phyloP scores from a whole-genome alignment of 2,329 filamentous ascomycete genomes.

The Anthostomella pinea region DNA sequence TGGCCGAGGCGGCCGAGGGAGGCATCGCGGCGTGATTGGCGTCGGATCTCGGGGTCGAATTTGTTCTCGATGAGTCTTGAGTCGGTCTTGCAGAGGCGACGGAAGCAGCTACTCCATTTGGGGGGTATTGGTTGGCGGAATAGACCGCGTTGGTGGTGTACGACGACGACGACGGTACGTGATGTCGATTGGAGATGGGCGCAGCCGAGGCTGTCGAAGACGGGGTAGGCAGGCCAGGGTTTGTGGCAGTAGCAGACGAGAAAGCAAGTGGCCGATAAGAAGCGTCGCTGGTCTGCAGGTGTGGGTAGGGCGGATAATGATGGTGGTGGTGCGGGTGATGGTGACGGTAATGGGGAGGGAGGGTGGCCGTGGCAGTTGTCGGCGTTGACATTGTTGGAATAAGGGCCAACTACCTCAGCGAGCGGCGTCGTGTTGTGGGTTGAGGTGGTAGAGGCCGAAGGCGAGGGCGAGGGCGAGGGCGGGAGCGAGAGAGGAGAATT shows the following conservation, averaged over 20 bases:
- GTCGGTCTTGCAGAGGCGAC: constrained; percentile 30
- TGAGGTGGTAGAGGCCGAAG: not conserved
- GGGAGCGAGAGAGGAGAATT: constrained; percentile 2
- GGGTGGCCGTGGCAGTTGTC: constrained; percentile 70
- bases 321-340: constrained; percentile 62
- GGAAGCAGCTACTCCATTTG: constrained; percentile 38
- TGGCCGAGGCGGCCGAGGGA: constrained; percentile 28
- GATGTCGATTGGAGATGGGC: constrained; percentile 26
- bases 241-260: constrained; percentile 15
- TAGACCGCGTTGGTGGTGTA: constrained; percentile 25
- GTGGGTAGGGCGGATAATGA: constrained; percentile 39
- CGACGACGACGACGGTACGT: constrained; percentile 32
- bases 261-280: constrained; percentile 36
- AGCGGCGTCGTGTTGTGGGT: constrained; percentile 7
- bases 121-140: constrained; percentile 19
- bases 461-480: constrained; percentile 3
- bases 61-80: constrained; percentile 31
- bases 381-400: constrained; percentile 73
- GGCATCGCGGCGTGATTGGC: constrained; percentile 37
- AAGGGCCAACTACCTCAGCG: constrained; percentile 6
- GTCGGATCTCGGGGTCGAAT: constrained; percentile 33
- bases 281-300: constrained; percentile 34
- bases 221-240: constrained; percentile 39
- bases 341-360: constrained; percentile 64
- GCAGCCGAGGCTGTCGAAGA: constrained; percentile 37